Base-by-base conservation (phyloP, 805 yeast genomes). In the Candida koratica region DNA sequence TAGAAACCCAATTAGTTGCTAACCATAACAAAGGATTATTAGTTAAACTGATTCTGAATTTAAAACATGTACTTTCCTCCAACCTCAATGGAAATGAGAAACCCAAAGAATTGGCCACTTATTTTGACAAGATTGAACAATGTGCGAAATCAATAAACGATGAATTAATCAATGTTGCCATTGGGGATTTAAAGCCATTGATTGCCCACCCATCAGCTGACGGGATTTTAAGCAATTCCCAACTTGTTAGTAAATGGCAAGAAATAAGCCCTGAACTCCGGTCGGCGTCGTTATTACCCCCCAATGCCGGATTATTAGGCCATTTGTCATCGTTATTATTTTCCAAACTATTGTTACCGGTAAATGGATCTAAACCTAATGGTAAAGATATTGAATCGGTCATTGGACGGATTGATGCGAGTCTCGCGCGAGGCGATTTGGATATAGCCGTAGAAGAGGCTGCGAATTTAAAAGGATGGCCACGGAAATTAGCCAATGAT, bases 291-390 rank as follows among this genome's bases (percentile, higher is more conserved):
- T 66, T 93, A 49, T 75, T 89, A 43, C 97, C 97, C 37, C 95
- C 94, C 49, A 85, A 90, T 53, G 95, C 98, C 17, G 98, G 98
- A 53, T 74, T 93, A 37, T 75, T 90, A 49, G 97, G 96, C 19
- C 96, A 93, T 60, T 58, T 88, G 28, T 74, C 94, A 5, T 89
- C 97, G 12, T 69, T 73, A 46, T 38, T 87, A 6, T 84, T 89
- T 55, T 82, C 95, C 23, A 76, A 74, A 49, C 71, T 89, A 42
- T 71, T 90, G 51, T 72, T 86, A 51, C 71, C 83, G 18, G 93
- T 88, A 56, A 68, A 75, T 42, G 97, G 97, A 29, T 64, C 77
- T 39, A 64, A 62, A 50, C 88, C 94, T 11, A 53, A 60, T 28
- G 95, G 95, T 28, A 78, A 76, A 48, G 97, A 93, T 53, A 78